Percentiles rank a stretch among this genome's conserved stretches.
Conservation (phyloP, 2,329 filamentous ascomycete genomes). For the Graphium sp. region DNA sequence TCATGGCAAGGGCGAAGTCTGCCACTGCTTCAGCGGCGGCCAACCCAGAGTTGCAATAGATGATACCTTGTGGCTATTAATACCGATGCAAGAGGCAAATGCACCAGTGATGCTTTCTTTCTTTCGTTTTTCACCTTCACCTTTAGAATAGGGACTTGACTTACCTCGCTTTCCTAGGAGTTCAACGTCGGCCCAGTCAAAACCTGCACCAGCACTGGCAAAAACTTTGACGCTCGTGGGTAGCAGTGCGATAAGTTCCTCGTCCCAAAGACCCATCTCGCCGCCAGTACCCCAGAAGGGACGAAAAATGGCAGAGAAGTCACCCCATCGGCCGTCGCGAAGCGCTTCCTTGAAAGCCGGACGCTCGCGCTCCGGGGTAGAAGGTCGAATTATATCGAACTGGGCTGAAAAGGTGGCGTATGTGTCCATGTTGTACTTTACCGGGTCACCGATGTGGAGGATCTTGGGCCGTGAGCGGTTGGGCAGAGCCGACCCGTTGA, state of each 20-base stretch:
- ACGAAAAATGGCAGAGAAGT: conserved; percentile 37
- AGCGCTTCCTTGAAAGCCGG: conserved; percentile 30
- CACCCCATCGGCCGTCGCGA: conserved; percentile 32
- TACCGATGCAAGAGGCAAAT: background rate
- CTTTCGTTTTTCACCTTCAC: background rate
- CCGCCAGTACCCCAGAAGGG: conserved; percentile 48
- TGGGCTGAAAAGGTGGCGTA: conserved; percentile 22
- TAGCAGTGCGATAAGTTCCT: conserved; percentile 37
- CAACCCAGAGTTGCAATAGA: conserved; percentile 58
- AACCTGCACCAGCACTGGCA: conserved; percentile 47
- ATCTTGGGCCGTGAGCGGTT: conserved; percentile 24
- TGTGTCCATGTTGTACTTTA: conserved; percentile 29
- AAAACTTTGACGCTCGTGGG: conserved; percentile 41
- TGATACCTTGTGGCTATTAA: conserved; percentile 24
- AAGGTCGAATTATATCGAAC: conserved; percentile 34
- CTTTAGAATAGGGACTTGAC: conserved; percentile 5
- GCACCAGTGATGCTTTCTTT: no score
- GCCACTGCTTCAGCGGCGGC: conserved; percentile 58
- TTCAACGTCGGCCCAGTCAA: conserved; percentile 49
- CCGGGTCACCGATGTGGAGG: conserved; percentile 56
- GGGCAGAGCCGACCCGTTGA: conserved; percentile 8
- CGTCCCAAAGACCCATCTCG: conserved; percentile 50
- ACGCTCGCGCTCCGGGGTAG: conserved; percentile 29
- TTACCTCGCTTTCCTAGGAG: conserved; percentile 41
- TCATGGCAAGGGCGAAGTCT: conserved; percentile 51